phyloP scores from a whole-genome alignment of 306 rosid species.

The Prunus dulcis region DNA sequence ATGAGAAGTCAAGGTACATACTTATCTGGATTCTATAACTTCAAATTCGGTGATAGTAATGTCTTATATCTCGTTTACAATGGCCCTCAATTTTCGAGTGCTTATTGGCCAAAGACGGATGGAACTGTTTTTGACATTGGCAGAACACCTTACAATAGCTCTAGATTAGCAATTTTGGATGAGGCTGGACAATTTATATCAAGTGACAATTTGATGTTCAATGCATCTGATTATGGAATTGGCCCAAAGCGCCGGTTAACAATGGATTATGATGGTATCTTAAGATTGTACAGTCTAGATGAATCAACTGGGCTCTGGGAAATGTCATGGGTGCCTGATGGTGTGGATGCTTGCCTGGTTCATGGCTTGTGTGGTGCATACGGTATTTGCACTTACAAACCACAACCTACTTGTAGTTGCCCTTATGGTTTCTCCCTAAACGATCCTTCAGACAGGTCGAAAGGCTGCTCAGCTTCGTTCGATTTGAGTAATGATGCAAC shows the following conservation, averaged over 20 bases:
- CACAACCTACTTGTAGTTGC: constrained; percentile 29
- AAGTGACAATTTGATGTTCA: constrained; percentile 12
- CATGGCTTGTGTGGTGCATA: constrained; percentile 37
- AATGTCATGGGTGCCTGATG: constrained; percentile 15
- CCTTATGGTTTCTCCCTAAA: constrained; percentile 27
- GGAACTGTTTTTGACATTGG: neutral
- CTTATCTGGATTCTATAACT: constrained; percentile 10
- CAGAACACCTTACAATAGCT: constrained; percentile 31
- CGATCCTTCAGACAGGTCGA: constrained; percentile 31
- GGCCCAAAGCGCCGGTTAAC: constrained; percentile 19
- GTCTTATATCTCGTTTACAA: neutral
- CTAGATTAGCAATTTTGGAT: constrained; percentile 21
- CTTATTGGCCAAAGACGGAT: constrained; percentile 14
- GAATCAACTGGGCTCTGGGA: constrained; percentile 18
- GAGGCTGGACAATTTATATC: constrained; percentile 7
- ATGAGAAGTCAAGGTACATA: constrained; percentile 7
- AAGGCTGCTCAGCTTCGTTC: constrained; percentile 32
- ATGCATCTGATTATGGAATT: constrained; percentile 3
- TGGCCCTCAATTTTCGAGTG: constrained; percentile 1
- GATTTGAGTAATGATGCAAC: constrained; percentile 1
- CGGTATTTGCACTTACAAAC: constrained; percentile 25
- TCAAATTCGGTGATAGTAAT: neutral
- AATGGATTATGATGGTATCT: constrained; percentile 25
- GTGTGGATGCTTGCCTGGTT: constrained; percentile 9
- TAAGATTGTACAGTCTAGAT: constrained; percentile 23